Conservation (phyloP, 768 basidiomycete genomes). For the Mrakia frigida region DNA sequence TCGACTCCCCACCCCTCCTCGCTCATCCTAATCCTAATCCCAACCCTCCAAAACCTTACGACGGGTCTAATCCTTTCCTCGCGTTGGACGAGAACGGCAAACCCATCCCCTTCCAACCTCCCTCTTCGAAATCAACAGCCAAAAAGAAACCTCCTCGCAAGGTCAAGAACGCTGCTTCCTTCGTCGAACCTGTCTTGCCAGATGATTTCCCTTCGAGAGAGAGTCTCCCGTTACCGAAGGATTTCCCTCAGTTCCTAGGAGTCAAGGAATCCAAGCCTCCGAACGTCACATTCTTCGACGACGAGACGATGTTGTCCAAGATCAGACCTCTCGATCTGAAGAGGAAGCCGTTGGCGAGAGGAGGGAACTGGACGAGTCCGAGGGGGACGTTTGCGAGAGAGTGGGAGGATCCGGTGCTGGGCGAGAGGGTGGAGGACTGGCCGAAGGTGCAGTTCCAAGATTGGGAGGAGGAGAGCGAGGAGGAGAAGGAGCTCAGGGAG, state of each 20-base stretch:
- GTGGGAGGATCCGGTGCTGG: slow-evolving; percentile 3
- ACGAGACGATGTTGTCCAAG: background rate
- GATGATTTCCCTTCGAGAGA: slow-evolving; percentile 11
- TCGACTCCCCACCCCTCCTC: background rate
- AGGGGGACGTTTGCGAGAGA: slow-evolving; percentile 14
- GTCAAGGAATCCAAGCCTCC: background rate
- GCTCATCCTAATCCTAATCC: background rate
- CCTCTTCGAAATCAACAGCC: background rate
- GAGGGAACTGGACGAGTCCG: slow-evolving; percentile 25
- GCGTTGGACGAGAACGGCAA: background rate
- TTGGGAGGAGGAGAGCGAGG: slow-evolving; percentile 1
- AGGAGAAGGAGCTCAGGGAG: slow-evolving; percentile 25
- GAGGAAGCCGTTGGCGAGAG: background rate
- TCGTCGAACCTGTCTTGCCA: background rate
- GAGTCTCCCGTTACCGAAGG: background rate
- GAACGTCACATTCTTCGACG: background rate
- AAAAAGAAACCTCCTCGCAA: background rate
- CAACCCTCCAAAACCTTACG: background rate
- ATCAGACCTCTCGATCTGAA: background rate
- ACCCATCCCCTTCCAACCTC: slow-evolving; percentile 12
- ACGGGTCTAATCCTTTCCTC: slow-evolving; percentile 5
- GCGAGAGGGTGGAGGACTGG: background rate
- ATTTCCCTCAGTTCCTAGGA: slow-evolving; percentile 3
- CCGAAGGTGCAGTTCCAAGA: slow-evolving; percentile 22
- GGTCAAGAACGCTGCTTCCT: slow-evolving; percentile 18